Base-by-base conservation (phyloP, 257 asterid species). In the Dorcoceras hygrometricum region DNA sequence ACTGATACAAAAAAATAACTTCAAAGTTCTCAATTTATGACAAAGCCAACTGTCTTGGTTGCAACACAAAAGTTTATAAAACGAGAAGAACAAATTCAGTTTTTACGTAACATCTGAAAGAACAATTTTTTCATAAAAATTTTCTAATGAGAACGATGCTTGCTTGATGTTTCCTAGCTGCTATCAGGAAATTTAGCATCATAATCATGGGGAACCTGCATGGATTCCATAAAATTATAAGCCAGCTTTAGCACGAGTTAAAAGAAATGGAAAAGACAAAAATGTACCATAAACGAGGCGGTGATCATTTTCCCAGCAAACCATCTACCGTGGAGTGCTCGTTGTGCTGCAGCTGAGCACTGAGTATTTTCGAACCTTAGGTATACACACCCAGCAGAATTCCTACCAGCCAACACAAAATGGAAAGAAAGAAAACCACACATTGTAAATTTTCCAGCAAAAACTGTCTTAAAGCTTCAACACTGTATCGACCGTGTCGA, bases 251-350 rank as follows among this genome's bases (percentile, higher is more conserved):
- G 24, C 7, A 26, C 2, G 11, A 14, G 48, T 18, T 57, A 24
- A 39, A n/a, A n/a, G 24, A 22, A 32, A 14, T 10, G 6, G 59
- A n/a, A 25, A 2, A 26, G 46, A 24, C 5, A 43, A 43, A n/a
- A 7, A 27, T 26, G 71, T 74, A 88, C 96, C 90, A 88, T 72
- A 79, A 70, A 88, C 23, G 86, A 72, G n/a, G 96, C 89, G 7
- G 90, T 83, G 66, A 88, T 86, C 93, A 86, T 86, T 75, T 86
- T 88, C 65, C 90, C 89, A 54, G 93, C 89, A 77, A 86, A 86
- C 96, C 96, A 88, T 77, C 93, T 73, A 63, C 93, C 93, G 61
- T 88, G 90, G 67, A 88, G 89, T 7, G 87, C 90, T 0, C 71
- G 85, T 34, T 86, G 93, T 48, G 96, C 94, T 58, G 78, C 80